Conservation (phyloP, 2,329 filamentous ascomycete species). For the Penicillium sp. region DNA sequence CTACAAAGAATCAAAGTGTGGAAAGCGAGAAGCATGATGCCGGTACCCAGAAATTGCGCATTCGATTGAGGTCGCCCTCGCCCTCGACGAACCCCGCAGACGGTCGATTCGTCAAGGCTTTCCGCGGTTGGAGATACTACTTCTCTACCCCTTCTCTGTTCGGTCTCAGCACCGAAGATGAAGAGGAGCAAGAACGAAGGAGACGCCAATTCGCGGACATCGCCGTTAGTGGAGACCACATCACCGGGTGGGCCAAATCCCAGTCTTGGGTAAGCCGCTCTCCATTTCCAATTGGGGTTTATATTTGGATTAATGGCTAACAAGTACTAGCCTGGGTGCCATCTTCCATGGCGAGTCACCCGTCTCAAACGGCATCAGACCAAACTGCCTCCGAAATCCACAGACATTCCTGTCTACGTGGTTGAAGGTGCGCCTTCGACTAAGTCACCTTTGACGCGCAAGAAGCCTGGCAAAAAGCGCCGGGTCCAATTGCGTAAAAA, state of each 20-base stretch:
- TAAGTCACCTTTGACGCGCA: conserved; percentile 30
- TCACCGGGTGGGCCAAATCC: conserved; percentile 28
- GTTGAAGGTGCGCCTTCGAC: conserved; percentile 17
- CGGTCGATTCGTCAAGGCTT: conserved; percentile 38
- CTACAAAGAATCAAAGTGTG: not conserved
- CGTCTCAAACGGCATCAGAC: conserved; percentile 34
- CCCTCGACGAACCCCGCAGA: conserved; percentile 29
- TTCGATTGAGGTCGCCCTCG: conserved; percentile 38
- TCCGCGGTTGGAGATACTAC: conserved; percentile 42
- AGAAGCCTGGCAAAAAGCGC: conserved; percentile 43
- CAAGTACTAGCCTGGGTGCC: conserved; percentile 34
- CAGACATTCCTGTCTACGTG: conserved; percentile 22
- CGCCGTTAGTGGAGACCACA: conserved; percentile 33
- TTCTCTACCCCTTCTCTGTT: conserved; percentile 34
- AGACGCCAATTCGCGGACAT: conserved; percentile 33
- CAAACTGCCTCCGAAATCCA: conserved; percentile 23
- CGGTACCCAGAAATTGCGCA: conserved; percentile 36
- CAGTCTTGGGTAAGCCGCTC: conserved; percentile 33
- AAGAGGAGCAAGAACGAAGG: conserved; percentile 12
- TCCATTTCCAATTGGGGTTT: not conserved
- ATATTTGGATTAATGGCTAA: conserved; percentile 1
- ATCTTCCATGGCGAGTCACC: conserved; percentile 40
- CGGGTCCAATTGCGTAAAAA: conserved; percentile 39
- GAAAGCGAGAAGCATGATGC: not conserved
- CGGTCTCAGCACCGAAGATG: conserved; percentile 12